These are phyloP conservation scores for Aspergillus arachidicola DNA, from an alignment of 2,329 filamentous ascomycete genomes.

Conservation along the genomic window DNA sequence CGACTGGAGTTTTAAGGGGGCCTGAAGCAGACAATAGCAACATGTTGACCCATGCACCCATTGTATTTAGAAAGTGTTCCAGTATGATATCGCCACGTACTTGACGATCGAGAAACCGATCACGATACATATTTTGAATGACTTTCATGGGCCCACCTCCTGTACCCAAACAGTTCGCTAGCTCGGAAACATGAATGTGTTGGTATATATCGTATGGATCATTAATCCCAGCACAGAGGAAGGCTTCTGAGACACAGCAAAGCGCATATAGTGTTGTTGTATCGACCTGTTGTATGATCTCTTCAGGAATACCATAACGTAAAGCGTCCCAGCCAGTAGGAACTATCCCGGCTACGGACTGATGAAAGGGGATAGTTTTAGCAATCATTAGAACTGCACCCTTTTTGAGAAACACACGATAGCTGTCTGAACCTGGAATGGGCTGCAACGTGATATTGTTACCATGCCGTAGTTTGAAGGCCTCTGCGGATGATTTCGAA, in stretches of 20 bases:
- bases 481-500: slow-evolving; percentile 18
- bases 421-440: slow-evolving; percentile 85
- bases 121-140: slow-evolving; percentile 93
- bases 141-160: slow-evolving; percentile 91
- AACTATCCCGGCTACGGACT: slow-evolving; percentile 19
- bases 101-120: slow-evolving; percentile 76
- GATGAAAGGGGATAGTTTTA: slow-evolving; percentile 21
- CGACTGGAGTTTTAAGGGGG: slow-evolving; percentile 95
- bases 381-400: slow-evolving; percentile 80
- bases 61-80: slow-evolving; percentile 99
- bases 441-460: slow-evolving; percentile 40
- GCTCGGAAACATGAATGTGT: slow-evolving; percentile 93
- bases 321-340: slow-evolving; percentile 95
- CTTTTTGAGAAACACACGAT: slow-evolving; percentile 64
- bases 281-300: slow-evolving; percentile 67
- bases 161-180: slow-evolving; percentile 95
- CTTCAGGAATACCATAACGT: slow-evolving; percentile 89
- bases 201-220: slow-evolving; percentile 99
- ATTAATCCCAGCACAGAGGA: slow-evolving; percentile 87
- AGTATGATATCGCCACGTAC: slow-evolving; percentile 75
- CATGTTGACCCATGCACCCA: slow-evolving; percentile 99
- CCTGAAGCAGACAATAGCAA: slow-evolving; percentile 91
- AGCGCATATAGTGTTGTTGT: slow-evolving; percentile 22
- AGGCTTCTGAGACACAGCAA: slow-evolving; percentile 58
- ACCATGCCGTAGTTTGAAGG: slow-evolving; percentile 39